Base-by-base conservation (phyloP, 2,329 filamentous ascomycete species). In the Apiospora arundinis region DNA sequence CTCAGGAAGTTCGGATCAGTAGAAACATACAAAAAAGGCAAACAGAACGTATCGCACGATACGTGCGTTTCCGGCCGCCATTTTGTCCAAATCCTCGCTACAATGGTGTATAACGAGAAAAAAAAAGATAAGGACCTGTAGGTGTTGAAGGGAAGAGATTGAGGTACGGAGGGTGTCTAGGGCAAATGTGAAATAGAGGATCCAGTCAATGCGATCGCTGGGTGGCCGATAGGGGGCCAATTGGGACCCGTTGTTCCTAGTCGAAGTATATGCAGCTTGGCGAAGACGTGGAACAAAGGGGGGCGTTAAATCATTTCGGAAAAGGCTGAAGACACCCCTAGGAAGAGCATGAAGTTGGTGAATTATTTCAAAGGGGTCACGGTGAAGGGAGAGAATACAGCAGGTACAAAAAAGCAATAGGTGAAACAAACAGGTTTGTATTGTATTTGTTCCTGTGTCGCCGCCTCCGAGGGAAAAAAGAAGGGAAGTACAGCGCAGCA, bases 11-110 rank as follows among this genome's bases (percentile, higher is more conserved):
- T 46, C 16, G 49, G n/a, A 16, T 40, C 60, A 71, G 25, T 69
- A 16, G 63, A 46, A 72, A 69, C 92, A 80, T 89, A 97, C 95
- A 80, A 97, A 92, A 79, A 95, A 88, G 72, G 94, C 93, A 79
- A 97, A 91, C 80, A 96, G 87, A 81, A 97, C 87, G 83, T 91
- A 92, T 87, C 90, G 89, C 87, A 91, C 84, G 79, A 94, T 94
- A 83, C 93, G 91, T 83, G 92, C 90, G 76, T 89, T 91, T 80
- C 91, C 91, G 72, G 91, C 89, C 83, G 91, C 91, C 86, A 88
- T 89, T 79, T 75, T 84, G 79, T 48, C 67, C 66, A 48, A 48
- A 48, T 48, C 25, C 44, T 68, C 44, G 66, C 44, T 32, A 44
- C 66, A 52, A 56, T 69, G 67, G 37, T 69, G 67, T 63, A 40